A percentile compares a stretch with the other conserved stretches of the same genome.
Conservation (phyloP, 2,329 filamentous ascomycete genomes). For the Exophiala alcalophila region DNA sequence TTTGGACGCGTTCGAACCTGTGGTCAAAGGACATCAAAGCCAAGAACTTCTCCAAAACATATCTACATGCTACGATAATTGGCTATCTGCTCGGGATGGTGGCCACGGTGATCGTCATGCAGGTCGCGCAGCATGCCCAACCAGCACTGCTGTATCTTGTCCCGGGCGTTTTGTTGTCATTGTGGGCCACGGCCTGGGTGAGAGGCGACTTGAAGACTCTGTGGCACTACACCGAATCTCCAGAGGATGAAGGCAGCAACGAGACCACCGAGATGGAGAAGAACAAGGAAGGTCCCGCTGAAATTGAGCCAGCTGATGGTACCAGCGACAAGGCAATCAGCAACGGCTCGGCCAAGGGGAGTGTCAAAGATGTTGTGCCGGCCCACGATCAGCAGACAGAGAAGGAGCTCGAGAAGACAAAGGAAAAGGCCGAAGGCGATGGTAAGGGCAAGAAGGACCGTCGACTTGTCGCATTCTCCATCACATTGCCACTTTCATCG, state of each 20-base stretch:
- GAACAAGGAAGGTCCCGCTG: neutral
- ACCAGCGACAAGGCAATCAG: neutral
- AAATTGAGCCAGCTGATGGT: neutral
- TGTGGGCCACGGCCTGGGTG: constrained; percentile 70
- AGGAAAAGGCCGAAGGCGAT: neutral
- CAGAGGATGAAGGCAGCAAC: constrained; percentile 44
- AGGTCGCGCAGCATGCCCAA: constrained; percentile 76
- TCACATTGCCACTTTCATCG: constrained; percentile 10
- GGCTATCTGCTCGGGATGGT: constrained; percentile 80
- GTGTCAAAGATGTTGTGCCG: neutral
- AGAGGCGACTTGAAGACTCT: constrained; percentile 71
- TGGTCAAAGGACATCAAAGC: constrained; percentile 38
- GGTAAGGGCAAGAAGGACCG: constrained; percentile 1
- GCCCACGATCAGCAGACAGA: neutral
- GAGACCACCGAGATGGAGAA: constrained; percentile 15
- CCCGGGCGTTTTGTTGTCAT: constrained; percentile 70
- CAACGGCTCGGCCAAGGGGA: neutral
- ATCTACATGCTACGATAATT: constrained; percentile 72
- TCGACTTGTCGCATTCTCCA: constrained; percentile 17
- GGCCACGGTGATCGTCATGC: constrained; percentile 70
- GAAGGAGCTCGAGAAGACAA: neutral
- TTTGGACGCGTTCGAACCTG: constrained; percentile 63
- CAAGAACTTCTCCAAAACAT: constrained; percentile 70
- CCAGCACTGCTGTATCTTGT: constrained; percentile 91
- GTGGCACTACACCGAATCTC: constrained; percentile 75